Conservation (phyloP, 345 rosid genomes). For the Syzygium aromaticum region DNA sequence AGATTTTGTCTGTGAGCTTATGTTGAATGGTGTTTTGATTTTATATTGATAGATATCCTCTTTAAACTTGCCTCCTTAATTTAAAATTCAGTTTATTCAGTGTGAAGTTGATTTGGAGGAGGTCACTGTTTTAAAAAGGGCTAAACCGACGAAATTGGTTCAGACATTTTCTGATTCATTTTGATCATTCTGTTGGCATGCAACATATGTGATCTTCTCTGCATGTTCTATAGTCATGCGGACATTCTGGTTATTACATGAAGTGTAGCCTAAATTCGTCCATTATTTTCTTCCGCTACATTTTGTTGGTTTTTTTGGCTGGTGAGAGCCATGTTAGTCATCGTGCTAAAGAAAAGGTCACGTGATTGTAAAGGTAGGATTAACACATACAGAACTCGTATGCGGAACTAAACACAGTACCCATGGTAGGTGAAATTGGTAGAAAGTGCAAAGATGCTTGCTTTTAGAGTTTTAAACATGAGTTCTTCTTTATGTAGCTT, state of each 20-base stretch:
- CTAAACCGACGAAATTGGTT: background rate
- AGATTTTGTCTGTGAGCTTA: background rate
- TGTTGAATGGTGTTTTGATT: background rate
- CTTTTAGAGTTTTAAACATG: background rate
- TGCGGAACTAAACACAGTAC: background rate
- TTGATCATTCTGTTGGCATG: background rate
- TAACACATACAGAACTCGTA: background rate
- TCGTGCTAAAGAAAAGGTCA: background rate
- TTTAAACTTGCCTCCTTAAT: background rate
- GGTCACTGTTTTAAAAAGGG: background rate
- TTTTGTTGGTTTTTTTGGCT: background rate
- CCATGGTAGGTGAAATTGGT: background rate
- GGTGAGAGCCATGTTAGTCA: background rate
- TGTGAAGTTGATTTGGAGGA: background rate
- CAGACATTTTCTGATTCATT: background rate
- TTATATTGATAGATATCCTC: background rate
- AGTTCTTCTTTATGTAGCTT: background rate
- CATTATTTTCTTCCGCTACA: background rate
- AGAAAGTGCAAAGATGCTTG: background rate
- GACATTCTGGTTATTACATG: background rate
- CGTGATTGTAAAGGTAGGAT: background rate
- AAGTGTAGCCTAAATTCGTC: background rate
- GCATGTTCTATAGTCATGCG: background rate
- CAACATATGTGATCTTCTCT: background rate
- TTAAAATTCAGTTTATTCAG: background rate